phyloP scores from a whole-genome alignment of 2,329 filamentous ascomycete species.

The Alternaria rosae region DNA sequence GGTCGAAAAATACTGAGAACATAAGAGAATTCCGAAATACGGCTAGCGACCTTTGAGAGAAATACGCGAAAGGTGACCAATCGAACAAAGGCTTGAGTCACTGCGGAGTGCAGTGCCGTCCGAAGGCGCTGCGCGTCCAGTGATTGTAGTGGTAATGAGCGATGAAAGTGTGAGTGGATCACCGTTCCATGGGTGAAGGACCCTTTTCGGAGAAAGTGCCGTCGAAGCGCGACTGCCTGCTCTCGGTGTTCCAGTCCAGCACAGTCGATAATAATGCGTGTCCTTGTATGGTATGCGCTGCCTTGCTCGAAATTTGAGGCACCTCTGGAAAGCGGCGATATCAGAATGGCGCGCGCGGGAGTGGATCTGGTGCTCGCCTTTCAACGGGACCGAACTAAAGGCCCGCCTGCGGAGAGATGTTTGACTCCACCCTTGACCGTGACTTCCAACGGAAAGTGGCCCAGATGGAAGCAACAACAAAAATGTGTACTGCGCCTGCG shows the following conservation, averaged over 20 bases:
- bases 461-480: slow-evolving; percentile 4
- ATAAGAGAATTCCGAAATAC: neutral
- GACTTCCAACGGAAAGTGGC: slow-evolving; percentile 19
- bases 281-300: neutral
- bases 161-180: neutral
- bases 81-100: slow-evolving; percentile 5
- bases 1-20: neutral
- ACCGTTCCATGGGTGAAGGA: slow-evolving; percentile 2
- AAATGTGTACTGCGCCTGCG: neutral
- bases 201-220: neutral
- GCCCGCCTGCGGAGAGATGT: slow-evolving; percentile 6
- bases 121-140: neutral
- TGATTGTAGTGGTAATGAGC: neutral
- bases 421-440: slow-evolving; percentile 18
- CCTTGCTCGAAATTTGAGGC: neutral
- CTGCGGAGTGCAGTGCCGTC: neutral
- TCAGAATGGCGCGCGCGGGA: slow-evolving; percentile 5
- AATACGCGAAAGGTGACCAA: neutral
- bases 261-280: neutral
- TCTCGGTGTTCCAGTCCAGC: neutral
- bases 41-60: neutral
- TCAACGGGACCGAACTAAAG: slow-evolving; percentile 15
- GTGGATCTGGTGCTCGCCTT: slow-evolving; percentile 4
- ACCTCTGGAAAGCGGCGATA: neutral
- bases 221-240: neutral